Base-by-base conservation (phyloP, 2,329 filamentous ascomycete genomes). In the Pseudocercospora vitis region DNA sequence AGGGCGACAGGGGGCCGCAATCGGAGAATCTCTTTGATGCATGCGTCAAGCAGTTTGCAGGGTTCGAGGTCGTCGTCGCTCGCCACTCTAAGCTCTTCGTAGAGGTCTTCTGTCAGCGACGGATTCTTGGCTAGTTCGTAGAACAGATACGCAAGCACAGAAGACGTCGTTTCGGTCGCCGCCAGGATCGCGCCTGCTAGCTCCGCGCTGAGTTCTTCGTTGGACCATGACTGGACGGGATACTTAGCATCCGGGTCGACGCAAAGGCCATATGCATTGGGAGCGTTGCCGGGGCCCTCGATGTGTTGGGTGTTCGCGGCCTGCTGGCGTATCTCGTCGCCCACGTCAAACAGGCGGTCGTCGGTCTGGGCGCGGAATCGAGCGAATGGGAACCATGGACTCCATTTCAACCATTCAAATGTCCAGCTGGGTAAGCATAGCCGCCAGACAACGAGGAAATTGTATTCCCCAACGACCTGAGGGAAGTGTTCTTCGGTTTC, bases 131-230 rank as follows among this genome's bases (percentile, higher is more conserved):
- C 37, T 23, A 42, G 21, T 21, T 42, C 37, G 21, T 42, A 42
- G 19, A n/a, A 42, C 12, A 42, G 21, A 12, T 23, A 42, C 14
- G 37, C 37, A 18, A 42, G 21, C n/a, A 21, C 37, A 12, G 37
- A 42, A 19, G 37, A 23, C 12, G 37, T 42, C 37, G 37, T 42
- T 24, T 42, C 37, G 21, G 37, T 42, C 19, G 37, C 37, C 14
- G 37, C 37, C 9, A 42, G 37, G 12, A 42, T 12, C 24, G 21
- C 18, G 9, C 37, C 37, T n/a, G 37, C 37, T 21, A 42, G 21
- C 21, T 42, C 37, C 19, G 37, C 37, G 6, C 37, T 12, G 19
- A 42, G n/a, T 14, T 42, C 37, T 3, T 14, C 14, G 3, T 26
- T 3, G 16, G 37, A 7, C 37, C 37, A 42, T n/a, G 37, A 42